These are phyloP conservation scores for Ulota crispa DNA, from an alignment of 225 moss, liverwort and hornwort species.

Conservation along the genomic window DNA sequence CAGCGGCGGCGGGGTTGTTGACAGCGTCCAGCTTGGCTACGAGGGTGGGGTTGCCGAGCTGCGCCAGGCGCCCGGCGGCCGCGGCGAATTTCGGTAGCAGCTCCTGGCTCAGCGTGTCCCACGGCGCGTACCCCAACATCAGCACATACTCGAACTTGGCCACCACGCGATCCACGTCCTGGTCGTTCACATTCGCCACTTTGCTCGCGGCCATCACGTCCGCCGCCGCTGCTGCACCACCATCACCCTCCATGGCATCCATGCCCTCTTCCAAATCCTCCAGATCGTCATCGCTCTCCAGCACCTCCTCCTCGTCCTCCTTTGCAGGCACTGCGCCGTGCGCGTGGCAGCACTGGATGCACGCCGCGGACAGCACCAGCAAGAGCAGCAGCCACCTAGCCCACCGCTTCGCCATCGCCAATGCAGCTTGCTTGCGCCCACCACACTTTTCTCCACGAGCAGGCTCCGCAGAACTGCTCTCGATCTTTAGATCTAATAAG, in stretches of 20 bases:
- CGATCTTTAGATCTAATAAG: not conserved
- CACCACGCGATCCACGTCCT: conserved; percentile 60
- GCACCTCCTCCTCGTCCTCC: not conserved
- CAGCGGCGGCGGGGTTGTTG: conserved; percentile 62
- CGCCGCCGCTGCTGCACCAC: not conserved
- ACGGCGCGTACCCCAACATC: conserved; percentile 82
- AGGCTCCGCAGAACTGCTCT: not conserved
- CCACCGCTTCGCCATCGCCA: conserved; percentile 28
- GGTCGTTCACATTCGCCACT: conserved; percentile 68
- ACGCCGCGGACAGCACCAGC: conserved; percentile 18
- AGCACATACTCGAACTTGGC: conserved; percentile 59
- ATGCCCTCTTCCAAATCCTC: conserved; percentile 46
- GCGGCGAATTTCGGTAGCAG: conserved; percentile 76
- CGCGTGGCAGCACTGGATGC: conserved; percentile 2
- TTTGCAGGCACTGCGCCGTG: not conserved
- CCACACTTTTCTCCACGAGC: not conserved
- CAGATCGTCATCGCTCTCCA: conserved; percentile 21
- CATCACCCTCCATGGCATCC: not conserved
- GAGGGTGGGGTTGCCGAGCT: conserved; percentile 49
- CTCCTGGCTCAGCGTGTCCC: conserved; percentile 83
- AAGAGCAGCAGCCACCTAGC: conserved; percentile 18
- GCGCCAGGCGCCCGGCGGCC: conserved; percentile 27
- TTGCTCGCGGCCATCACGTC: conserved; percentile 35
- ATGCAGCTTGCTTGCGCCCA: not conserved
- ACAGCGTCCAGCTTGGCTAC: conserved; percentile 86